phyloP scores from a whole-genome alignment of 116 monocot genomes.

The Dioscorea cayenensis region DNA sequence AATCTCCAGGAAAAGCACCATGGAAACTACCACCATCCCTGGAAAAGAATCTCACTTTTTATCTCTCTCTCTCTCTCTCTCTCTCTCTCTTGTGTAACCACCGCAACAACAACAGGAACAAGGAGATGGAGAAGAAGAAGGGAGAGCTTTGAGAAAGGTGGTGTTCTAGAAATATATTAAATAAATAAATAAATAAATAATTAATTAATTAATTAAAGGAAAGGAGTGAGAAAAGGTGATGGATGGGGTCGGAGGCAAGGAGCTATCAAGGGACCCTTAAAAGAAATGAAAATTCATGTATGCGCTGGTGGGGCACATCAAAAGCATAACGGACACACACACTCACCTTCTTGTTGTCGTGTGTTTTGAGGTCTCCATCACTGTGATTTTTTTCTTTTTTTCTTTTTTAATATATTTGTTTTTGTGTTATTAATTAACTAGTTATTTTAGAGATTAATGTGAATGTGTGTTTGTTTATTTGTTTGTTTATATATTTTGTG shows the following conservation, averaged over 20 bases:
- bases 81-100: slow-evolving; percentile 3
- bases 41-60: not conserved
- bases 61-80: slow-evolving; percentile 5
- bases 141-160: not conserved
- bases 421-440: too few relatives aligned
- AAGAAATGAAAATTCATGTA: slow-evolving; percentile 6
- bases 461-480: too few relatives aligned
- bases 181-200: too few relatives aligned
- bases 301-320: slow-evolving; percentile 9
- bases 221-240: slow-evolving; percentile 12
- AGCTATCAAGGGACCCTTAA: slow-evolving; percentile 20
- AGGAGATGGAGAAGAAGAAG: not conserved
- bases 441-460: too few relatives aligned
- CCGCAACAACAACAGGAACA: slow-evolving; percentile 1
- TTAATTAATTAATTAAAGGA: not conserved
- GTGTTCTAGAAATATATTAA: not conserved
- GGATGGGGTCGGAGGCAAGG: slow-evolving; percentile 27
- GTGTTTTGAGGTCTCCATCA: too few relatives aligned
- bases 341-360: not conserved
- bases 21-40: slow-evolving; percentile 23
- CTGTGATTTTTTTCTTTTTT: too few relatives aligned
- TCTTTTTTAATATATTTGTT: too few relatives aligned
- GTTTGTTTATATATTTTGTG: too few relatives aligned
- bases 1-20: slow-evolving; percentile 45
- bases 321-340: slow-evolving; percentile 9